phyloP scores from a whole-genome alignment of 169 alveolate species.

The Eimeria maxima region DNA sequence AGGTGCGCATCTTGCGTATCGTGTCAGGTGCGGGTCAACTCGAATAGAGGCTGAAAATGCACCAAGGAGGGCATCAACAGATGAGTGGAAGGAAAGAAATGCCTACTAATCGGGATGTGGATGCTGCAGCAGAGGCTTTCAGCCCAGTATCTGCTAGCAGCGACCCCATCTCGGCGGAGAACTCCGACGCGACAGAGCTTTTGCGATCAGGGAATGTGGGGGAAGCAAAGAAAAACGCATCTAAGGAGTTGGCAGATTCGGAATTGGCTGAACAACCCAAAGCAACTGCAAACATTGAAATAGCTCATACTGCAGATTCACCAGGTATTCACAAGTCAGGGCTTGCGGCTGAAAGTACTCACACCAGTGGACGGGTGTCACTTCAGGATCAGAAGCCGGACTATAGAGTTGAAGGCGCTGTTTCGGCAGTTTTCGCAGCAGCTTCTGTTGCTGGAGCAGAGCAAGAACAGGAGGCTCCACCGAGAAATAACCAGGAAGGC shows the following conservation, averaged over 20 bases:
- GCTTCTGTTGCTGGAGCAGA: slow-evolving; percentile 7
- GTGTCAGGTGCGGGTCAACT: background rate
- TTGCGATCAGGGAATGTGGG: background rate
- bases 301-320: background rate
- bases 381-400: background rate
- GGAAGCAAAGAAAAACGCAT: background rate
- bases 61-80: background rate
- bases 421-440: slow-evolving; percentile 17
- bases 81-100: background rate
- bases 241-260: background rate
- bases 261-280: background rate
- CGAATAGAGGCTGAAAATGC: background rate
- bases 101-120: background rate
- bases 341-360: background rate
- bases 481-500: background rate
- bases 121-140: background rate
- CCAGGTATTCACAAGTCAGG: background rate
- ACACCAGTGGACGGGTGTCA: background rate
- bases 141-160: background rate
- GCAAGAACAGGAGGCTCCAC: background rate
- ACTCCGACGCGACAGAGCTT: background rate
- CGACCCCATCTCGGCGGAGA: background rate
- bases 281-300: background rate
- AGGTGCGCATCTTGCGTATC: background rate
- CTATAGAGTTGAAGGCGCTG: slow-evolving; percentile 18